These are phyloP conservation scores for Funneliformis mosseae DNA, from an alignment of 192 early-diverging fungal genomes.

Conservation along the genomic window DNA sequence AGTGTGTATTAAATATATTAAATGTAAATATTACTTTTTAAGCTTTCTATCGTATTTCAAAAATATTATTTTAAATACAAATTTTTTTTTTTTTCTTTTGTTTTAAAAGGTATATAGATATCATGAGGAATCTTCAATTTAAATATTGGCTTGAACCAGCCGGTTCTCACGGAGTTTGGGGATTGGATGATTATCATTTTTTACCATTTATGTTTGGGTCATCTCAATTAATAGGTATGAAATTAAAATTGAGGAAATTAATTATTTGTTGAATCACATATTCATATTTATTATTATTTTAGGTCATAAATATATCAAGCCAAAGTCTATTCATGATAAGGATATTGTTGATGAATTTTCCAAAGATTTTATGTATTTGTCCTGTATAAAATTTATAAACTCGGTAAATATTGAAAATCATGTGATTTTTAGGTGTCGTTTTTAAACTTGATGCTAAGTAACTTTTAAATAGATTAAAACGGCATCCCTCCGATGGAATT, in stretches of 20 bases:
- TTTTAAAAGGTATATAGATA: constrained; percentile 69
- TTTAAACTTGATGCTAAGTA: too few species aligned
- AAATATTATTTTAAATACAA: neutral
- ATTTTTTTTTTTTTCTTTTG: constrained; percentile 1
- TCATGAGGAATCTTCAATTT: constrained; percentile 90
- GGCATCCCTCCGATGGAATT: constrained; percentile 80
- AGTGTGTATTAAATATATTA: constrained; percentile 62
- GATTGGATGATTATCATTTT: constrained; percentile 97
- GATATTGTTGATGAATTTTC: constrained; percentile 90
- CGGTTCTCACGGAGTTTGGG: constrained; percentile 99
- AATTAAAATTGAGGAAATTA: too few species aligned
- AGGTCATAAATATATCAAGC: constrained; percentile 89
- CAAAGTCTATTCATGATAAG: constrained; percentile 83
- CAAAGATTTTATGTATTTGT: constrained; percentile 94
- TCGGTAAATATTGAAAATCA: constrained; percentile 57
- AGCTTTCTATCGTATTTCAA: too few species aligned
- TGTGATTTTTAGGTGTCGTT: too few species aligned
- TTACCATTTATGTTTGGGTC: constrained; percentile 93
- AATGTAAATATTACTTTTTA: constrained; percentile 20
- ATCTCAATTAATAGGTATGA: constrained; percentile 79
- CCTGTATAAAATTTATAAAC: constrained; percentile 92
- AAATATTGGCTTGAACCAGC: constrained; percentile 97
- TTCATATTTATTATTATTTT: too few species aligned
- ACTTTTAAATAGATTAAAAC: constrained; percentile 70
- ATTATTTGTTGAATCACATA: neutral